Base-by-base conservation (phyloP, 1,284 basidiomycete species). In the Serendipita sp. region DNA sequence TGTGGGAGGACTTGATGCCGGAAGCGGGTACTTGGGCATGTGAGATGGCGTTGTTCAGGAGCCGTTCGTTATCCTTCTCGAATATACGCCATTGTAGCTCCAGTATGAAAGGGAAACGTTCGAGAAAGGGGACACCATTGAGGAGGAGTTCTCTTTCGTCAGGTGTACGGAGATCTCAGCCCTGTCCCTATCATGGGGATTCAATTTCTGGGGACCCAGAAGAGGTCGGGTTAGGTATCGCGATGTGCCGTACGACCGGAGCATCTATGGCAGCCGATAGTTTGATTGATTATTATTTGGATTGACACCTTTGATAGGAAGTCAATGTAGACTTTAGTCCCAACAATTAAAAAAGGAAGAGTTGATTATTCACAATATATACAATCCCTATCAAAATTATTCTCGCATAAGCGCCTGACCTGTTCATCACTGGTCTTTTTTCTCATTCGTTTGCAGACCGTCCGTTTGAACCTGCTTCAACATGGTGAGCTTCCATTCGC, bases 401-500 rank as follows among this genome's bases (percentile, higher is more conserved):
- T 22, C 22, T 22, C 22, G 22, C 22, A 22, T 22, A 22, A 22
- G 22, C 22, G 12, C 12, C 12, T 13, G 12, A 38, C 5, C 38
- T 38, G 38, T 49, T n/a, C 6, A 49, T 58, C n/a, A 58, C 53
- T 58, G 22, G 6, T 58, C 22, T 26, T 58, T 58, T n/a, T 58
- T 22, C n/a, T 58, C 53, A 10, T 10, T 35, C 5, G 8, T 26
- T 26, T 58, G 22, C 8, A 22, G 15, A 10, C 8, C n/a, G 22
- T 29, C 44, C 35, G 13, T 34, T 61, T 60, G 22, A 38, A 34
- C 60, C 30, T 47, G 34, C 29, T 32, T 26, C 26, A 38, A 15
- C 44, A 47, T 61, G 26, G 15, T 45, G 22, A 60, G 35, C 42
- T 50, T 61, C 30, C 60, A 49, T 38, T 60, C 60, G 61, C 60